A percentile compares a stretch with the other conserved stretches of the same genome.
These are phyloP conservation scores for Sarocladium strictum DNA, from an alignment of 2,329 filamentous ascomycete genomes.

Conservation along the genomic window DNA sequence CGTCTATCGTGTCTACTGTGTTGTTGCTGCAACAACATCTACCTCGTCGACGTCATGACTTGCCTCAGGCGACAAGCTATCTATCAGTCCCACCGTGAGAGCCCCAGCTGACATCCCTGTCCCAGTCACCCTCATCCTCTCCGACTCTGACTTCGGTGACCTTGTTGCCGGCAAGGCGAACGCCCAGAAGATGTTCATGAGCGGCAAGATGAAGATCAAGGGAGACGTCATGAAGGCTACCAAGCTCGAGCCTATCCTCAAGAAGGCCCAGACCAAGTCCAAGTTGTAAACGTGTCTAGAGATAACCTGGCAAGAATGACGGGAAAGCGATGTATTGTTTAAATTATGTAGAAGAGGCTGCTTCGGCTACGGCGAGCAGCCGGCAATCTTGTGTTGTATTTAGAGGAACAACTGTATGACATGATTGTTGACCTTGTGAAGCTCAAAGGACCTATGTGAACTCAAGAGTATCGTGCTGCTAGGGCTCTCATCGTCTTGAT, in stretches of 20 bases:
- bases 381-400: not conserved
- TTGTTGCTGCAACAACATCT: no score
- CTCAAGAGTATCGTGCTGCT: not conserved
- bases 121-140: slow-evolving; percentile 76
- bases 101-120: not conserved
- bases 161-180: slow-evolving; percentile 85
- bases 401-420: not conserved
- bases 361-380: not conserved
- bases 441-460: not conserved
- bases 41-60: slow-evolving; percentile 10
- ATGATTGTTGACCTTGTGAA: not conserved
- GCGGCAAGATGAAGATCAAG: slow-evolving; percentile 97
- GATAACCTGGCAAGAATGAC: no score
- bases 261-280: slow-evolving; percentile 77
- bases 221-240: slow-evolving; percentile 98
- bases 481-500: slow-evolving; percentile 22
- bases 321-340: no score
- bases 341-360: no score
- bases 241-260: slow-evolving; percentile 88
- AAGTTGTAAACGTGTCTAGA: slow-evolving; percentile 58
- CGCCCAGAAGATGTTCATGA: slow-evolving; percentile 93
- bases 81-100: not conserved
- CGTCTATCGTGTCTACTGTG: no score
- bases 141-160: slow-evolving; percentile 79
- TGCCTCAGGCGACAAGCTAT: not conserved